Conservation (phyloP, 2,329 filamentous ascomycete species). For the Calonectria fujianensis region DNA sequence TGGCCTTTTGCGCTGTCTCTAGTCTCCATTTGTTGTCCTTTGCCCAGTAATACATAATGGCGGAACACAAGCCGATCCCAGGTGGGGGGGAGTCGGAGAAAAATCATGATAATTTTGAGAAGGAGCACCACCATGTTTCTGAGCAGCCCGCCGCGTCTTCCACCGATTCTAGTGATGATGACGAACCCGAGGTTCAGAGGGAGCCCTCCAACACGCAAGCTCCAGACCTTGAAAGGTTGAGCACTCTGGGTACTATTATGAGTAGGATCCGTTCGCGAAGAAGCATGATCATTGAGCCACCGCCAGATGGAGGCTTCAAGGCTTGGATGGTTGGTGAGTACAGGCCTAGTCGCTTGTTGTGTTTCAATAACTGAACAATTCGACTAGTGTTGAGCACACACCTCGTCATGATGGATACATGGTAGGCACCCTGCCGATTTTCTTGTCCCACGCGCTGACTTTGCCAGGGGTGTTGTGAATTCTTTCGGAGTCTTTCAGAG, state of each 20-base stretch:
- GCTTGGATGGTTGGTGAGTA: conserved; percentile 68
- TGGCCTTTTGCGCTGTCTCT: not conserved
- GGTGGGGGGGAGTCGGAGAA: conserved; percentile 29
- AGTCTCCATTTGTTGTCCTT: not conserved
- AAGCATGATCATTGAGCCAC: conserved; percentile 59
- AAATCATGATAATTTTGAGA: conserved; percentile 27
- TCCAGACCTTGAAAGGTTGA: conserved; percentile 28
- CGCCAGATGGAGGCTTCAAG: conserved; percentile 68
- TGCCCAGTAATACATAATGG: conserved; percentile 15
- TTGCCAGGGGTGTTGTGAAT: conserved; percentile 69
- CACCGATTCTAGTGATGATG: not conserved
- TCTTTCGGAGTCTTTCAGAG: conserved; percentile 73
- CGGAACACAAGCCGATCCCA: not conserved
- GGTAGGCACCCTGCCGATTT: conserved; percentile 54
- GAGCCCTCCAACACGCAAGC: conserved; percentile 16
- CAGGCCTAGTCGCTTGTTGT: too few relatives aligned
- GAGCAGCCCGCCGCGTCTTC: conserved; percentile 20
- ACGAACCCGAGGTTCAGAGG: conserved; percentile 8
- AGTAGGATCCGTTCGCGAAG: conserved; percentile 30
- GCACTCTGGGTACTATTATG: conserved; percentile 33
- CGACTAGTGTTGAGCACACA: conserved; percentile 56
- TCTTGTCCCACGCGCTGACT: conserved; percentile 8
- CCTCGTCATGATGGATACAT: conserved; percentile 70
- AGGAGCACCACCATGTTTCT: conserved; percentile 26
- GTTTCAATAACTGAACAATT: not conserved